phyloP scores from a whole-genome alignment of 805 yeast genomes.

The Debaryomyces tyrocola region DNA sequence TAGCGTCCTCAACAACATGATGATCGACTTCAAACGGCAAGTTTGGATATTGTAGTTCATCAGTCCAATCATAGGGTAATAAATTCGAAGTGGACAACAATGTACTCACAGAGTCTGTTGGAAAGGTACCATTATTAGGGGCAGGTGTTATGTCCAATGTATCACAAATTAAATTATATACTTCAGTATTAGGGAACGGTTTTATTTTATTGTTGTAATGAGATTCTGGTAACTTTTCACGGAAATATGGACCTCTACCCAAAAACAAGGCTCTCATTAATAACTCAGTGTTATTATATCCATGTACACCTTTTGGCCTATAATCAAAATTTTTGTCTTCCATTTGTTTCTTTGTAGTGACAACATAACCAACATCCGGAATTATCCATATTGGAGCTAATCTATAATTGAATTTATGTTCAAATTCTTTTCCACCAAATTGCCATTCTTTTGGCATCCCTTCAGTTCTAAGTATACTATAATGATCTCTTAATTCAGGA shows the following conservation, averaged over 20 bases:
- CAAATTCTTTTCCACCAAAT: slow-evolving; percentile 45
- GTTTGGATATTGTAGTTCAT: slow-evolving; percentile 48
- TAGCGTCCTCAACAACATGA: slow-evolving; percentile 46
- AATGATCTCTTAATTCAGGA: slow-evolving; percentile 24
- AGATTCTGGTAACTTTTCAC: slow-evolving; percentile 24
- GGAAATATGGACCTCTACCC: slow-evolving; percentile 80
- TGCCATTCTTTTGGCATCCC: slow-evolving; percentile 55
- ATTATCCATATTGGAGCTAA: slow-evolving; percentile 85
- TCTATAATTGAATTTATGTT: slow-evolving; percentile 51
- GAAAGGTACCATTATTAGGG: slow-evolving; percentile 56
- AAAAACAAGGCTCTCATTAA: slow-evolving; percentile 83
- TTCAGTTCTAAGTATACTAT: slow-evolving; percentile 51
- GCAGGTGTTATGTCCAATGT: slow-evolving; percentile 51
- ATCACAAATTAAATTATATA: slow-evolving; percentile 75
- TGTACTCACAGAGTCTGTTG: slow-evolving; percentile 23
- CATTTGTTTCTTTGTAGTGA: slow-evolving; percentile 62
- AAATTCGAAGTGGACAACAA: slow-evolving; percentile 1
- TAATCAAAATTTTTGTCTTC: slow-evolving; percentile 48
- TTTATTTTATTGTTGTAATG: slow-evolving; percentile 30
- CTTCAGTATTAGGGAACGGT: slow-evolving; percentile 73
- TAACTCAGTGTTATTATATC: slow-evolving; percentile 74
- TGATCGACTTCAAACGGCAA: slow-evolving; percentile 47
- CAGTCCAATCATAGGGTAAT: slow-evolving; percentile 48
- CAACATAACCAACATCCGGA: slow-evolving; percentile 78
- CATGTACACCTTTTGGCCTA: slow-evolving; percentile 77